Evolutionary conservation across 1,139 yeast species (phyloP).

Genomic region (Taiozyma sp.): DNA sequence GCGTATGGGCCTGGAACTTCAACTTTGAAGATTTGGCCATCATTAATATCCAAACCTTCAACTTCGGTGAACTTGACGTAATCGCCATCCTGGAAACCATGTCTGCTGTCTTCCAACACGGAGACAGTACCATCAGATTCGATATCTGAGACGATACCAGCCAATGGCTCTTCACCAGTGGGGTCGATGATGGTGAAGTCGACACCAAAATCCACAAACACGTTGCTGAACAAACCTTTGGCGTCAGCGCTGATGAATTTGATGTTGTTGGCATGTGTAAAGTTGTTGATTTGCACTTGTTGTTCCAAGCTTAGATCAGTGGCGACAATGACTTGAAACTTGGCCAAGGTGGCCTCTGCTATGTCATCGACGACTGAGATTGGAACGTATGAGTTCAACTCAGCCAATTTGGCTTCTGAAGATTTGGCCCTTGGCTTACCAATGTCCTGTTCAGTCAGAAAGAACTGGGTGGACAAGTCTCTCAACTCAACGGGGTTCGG

Average conservation of each 20-base stretch:
- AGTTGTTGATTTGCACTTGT: constrained; percentile 69
- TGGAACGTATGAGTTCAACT: constrained; percentile 88
- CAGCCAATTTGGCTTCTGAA: constrained; percentile 63
- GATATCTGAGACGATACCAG: constrained; percentile 85
- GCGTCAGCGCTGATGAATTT: constrained; percentile 80
- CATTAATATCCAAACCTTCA: constrained; percentile 67
- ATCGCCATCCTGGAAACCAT: constrained; percentile 90
- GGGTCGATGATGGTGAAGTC: constrained; percentile 76
- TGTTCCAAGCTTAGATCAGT: constrained; percentile 66
- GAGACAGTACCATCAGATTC: constrained; percentile 90
- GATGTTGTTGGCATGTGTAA: constrained; percentile 69
- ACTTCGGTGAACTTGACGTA: constrained; percentile 87
- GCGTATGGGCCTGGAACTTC: constrained; percentile 94
- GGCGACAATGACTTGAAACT: constrained; percentile 79
- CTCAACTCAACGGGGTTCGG: constrained; percentile 61
- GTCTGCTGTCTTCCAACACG: constrained; percentile 87
- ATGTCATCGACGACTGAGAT: constrained; percentile 60
- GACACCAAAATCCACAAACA: constrained; percentile 88
- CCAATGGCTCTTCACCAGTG: constrained; percentile 87
- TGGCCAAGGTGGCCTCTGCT: constrained; percentile 44
- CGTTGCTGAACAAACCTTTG: constrained; percentile 83
- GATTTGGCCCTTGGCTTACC: constrained; percentile 77
- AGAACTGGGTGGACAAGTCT: constrained; percentile 89
- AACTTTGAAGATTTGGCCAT: constrained; percentile 67
- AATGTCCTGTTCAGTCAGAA: constrained; percentile 62